Evolutionary conservation across 2,329 filamentous ascomycete genomes (phyloP).

Genomic region (Scedosporium boydii): DNA sequence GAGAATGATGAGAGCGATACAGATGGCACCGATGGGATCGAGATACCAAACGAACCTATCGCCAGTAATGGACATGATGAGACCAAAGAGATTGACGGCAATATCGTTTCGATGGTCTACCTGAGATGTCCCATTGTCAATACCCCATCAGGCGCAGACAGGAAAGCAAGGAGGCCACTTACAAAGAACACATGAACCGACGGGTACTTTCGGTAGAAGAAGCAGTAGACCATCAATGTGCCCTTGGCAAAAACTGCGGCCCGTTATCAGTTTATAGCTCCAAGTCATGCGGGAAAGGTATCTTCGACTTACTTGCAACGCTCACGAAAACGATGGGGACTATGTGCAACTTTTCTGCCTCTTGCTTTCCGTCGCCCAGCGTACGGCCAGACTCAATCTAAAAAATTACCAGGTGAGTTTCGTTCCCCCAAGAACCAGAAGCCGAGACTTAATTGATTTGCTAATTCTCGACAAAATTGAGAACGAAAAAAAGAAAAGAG

Average conservation of each 20-base stretch:
- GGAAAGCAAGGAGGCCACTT: constrained; percentile 12
- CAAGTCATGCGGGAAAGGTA: background rate
- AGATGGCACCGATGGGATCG: constrained; percentile 51
- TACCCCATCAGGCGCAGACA: background rate
- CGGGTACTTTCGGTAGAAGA: constrained; percentile 41
- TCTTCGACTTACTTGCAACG: constrained; percentile 34
- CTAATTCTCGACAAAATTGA: constrained; percentile 2
- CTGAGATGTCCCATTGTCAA: constrained; percentile 8
- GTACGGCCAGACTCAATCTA: constrained; percentile 46
- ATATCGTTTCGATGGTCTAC: constrained; percentile 49
- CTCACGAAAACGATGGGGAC: constrained; percentile 46
- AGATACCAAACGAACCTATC: constrained; percentile 47
- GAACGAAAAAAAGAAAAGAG: background rate
- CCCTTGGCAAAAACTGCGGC: constrained; percentile 36
- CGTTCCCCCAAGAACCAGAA: too few species aligned
- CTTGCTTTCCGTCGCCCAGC: constrained; percentile 32
- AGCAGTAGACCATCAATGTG: constrained; percentile 43
- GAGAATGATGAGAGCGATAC: constrained; percentile 51
- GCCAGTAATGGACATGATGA: constrained; percentile 46
- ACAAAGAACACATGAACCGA: constrained; percentile 46
- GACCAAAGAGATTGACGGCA: constrained; percentile 43
- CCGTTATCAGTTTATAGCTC: constrained; percentile 11
- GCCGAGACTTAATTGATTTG: too few species aligned
- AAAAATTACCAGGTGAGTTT: background rate
- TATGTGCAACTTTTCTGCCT: constrained; percentile 36